phyloP scores from a whole-genome alignment of 805 yeast genomes.

The Sungouiella blattae region DNA sequence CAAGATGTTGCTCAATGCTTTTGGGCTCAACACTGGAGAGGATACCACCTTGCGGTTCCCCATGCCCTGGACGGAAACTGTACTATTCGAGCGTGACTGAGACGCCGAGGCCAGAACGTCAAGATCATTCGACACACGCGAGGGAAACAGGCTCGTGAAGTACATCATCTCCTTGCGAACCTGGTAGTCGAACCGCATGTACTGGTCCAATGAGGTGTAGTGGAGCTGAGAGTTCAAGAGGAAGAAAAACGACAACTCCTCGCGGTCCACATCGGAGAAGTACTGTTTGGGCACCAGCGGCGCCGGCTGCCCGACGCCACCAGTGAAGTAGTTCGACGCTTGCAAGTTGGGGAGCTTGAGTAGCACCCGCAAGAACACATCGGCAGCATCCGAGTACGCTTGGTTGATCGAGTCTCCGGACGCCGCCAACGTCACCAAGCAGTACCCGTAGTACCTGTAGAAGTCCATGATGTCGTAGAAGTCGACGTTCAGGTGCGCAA shows the following conservation, averaged over 20 bases:
- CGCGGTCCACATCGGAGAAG: conserved; percentile 10
- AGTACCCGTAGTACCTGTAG: conserved; percentile 11
- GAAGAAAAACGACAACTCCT: conserved; percentile 14
- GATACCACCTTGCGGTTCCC: too few species aligned
- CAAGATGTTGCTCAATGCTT: conserved; percentile 9
- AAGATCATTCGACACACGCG: conserved; percentile 12
- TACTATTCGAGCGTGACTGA: conserved; percentile 13
- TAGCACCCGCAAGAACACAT: conserved; percentile 10
- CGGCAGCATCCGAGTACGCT: conserved; percentile 8
- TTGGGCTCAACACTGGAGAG: neutral
- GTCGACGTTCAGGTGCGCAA: neutral
- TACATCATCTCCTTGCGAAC: conserved; percentile 8
- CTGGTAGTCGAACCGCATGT: conserved; percentile 6
- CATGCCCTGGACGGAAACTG: conserved; percentile 9
- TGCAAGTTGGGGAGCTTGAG: conserved; percentile 14
- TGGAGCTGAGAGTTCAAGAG: conserved; percentile 11
- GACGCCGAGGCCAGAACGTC: conserved; percentile 15
- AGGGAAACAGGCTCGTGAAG: conserved; percentile 9
- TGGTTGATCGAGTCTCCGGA: conserved; percentile 8
- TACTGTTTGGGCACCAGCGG: neutral
- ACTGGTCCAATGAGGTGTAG: conserved; percentile 4
- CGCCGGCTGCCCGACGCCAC: neutral
- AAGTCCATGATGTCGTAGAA: conserved; percentile 10
- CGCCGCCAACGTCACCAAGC: conserved; percentile 9
- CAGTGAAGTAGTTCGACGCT: conserved; percentile 5